Conservation (phyloP, 495 filamentous ascomycete species). For the Penicillium dipodomyicola region DNA sequence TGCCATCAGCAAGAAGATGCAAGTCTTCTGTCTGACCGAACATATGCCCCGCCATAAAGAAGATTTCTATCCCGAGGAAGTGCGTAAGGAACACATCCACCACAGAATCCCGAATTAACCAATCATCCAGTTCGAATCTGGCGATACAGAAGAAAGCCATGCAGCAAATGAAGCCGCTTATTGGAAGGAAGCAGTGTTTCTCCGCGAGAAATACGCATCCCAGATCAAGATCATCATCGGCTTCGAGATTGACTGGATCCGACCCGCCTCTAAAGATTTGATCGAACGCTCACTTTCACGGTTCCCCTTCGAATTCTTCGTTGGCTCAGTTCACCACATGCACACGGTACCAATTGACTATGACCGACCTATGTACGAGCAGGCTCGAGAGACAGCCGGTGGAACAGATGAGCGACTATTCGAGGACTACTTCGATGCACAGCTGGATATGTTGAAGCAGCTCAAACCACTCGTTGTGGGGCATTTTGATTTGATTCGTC, state of each 20-base stretch:
- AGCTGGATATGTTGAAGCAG: constrained; percentile 73
- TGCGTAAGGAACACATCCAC: constrained; percentile 31
- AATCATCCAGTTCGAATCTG: constrained; percentile 37
- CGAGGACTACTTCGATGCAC: constrained; percentile 80
- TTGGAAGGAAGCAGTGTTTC: constrained; percentile 64
- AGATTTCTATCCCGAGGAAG: constrained; percentile 94
- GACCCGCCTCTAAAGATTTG: constrained; percentile 57
- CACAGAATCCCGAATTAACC: not conserved
- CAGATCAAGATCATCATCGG: constrained; percentile 82
- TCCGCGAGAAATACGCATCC: constrained; percentile 66
- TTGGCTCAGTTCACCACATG: constrained; percentile 90
- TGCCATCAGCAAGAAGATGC: constrained; percentile 76
- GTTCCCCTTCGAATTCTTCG: constrained; percentile 75
- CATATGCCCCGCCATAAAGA: constrained; percentile 80
- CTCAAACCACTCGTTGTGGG: constrained; percentile 78
- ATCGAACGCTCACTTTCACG: constrained; percentile 58
- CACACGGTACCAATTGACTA: constrained; percentile 86
- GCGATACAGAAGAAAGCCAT: constrained; percentile 41
- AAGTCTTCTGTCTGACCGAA: constrained; percentile 86
- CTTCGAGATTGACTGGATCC: constrained; percentile 91
- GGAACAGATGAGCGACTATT: constrained; percentile 70
- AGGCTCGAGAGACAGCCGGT: constrained; percentile 55
- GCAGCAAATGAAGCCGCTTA: constrained; percentile 64
- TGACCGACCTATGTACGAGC: constrained; percentile 62
- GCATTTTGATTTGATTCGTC: constrained; percentile 88